Base-by-base conservation (phyloP, 306 rosid genomes). In the Prunus padus region DNA sequence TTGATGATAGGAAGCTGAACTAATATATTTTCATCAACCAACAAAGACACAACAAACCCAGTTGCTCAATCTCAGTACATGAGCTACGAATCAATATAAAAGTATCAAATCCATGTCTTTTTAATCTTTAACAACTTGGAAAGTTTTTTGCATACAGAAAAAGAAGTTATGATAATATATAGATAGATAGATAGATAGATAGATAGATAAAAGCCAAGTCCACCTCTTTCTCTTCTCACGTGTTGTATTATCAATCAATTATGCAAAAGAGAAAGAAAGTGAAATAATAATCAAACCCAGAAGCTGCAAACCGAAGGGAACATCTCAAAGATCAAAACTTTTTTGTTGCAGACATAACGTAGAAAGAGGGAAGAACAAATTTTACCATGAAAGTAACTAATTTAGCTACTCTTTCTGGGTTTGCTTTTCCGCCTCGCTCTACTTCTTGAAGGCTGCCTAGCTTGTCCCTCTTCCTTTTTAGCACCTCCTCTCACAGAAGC, bases 351-450 rank as follows among this genome's bases (percentile, higher is more conserved):
- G 28, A 77, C 52, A 52, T 12, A 76, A 52, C n/a, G 42, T 20
- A 57, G 52, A 33, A 42, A 75, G 16, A 59, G 11, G 5, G 72
- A 25, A 22, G 61, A 20, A 55, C 61, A 5, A 42, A 20, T 13
- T 69, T 31, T 28, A 59, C 60, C 71, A 65, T 60, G 15, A 47
- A 1, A 28, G 4, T 13, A 30, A 22, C 26, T 31, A 66, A 52
- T 25, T 73, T 65, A 87, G 80, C 91, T 86, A 78, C 98, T 93
- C 82, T 93, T 93, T 81, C 89, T 84, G 89, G 98, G 97, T 81
- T 85, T 93, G 88, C 91, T 85, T 84, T 93, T 93, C 57, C 94
- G 51, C 67, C 94, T 87, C 13, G 87, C 88, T 79, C 91, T 86
- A 82, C 93, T 89, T 77, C 90, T 88, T 9, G 89, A 83, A 55